These are phyloP conservation scores for Oryza rufipogon DNA, from an alignment of 176 grass and related monocot species.

Conservation along the genomic window DNA sequence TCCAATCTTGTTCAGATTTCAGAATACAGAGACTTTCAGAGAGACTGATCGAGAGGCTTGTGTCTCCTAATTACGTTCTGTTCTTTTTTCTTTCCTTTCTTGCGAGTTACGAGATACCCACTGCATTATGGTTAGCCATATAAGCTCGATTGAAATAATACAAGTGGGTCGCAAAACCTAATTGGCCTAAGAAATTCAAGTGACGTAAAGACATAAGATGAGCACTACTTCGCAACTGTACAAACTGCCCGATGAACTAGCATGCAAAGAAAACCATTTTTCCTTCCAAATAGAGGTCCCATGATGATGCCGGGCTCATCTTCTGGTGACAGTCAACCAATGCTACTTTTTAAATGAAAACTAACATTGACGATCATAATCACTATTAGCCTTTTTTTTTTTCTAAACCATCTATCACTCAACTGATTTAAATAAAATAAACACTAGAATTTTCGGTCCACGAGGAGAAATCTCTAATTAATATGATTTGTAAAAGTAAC, in stretches of 20 bases:
- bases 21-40: too few relatives aligned
- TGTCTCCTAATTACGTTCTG: background rate
- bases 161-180: background rate
- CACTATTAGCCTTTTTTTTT: background rate
- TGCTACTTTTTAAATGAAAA: background rate
- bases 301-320: background rate
- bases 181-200: constrained; percentile 32
- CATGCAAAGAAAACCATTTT: background rate
- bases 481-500: too few relatives aligned
- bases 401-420: too few relatives aligned
- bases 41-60: background rate
- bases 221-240: background rate
- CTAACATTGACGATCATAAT: background rate
- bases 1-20: background rate
- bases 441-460: too few relatives aligned
- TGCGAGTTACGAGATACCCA: background rate
- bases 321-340: background rate
- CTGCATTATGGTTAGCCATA: background rate
- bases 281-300: background rate
- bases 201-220: background rate
- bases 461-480: too few relatives aligned
- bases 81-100: background rate
- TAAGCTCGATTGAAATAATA: background rate
- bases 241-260: constrained; percentile 21
- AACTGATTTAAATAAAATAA: too few relatives aligned